A percentile compares a stretch with the other conserved stretches of the same genome.
phyloP scores from a whole-genome alignment of 306 rosid species.

The Cucurbita pepo region DNA sequence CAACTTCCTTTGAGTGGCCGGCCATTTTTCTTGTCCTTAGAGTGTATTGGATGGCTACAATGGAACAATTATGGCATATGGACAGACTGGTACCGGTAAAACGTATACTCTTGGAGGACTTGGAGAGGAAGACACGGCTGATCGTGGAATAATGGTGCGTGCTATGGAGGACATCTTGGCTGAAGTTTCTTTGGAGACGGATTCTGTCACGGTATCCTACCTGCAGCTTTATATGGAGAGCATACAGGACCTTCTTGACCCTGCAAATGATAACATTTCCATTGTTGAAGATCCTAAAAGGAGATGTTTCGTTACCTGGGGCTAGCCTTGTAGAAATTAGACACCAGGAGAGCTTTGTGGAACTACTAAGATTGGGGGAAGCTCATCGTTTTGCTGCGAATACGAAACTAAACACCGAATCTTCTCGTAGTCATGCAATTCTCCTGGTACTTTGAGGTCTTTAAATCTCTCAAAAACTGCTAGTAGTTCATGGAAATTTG shows the following conservation, averaged over 20 bases:
- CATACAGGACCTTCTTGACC: constrained; percentile 88
- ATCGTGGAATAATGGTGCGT: constrained; percentile 98
- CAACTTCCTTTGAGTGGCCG: constrained; percentile 12
- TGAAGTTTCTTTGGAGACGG: constrained; percentile 55
- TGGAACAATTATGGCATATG: constrained; percentile 97
- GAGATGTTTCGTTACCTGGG: constrained; percentile 94
- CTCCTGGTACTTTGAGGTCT: constrained; percentile 46
- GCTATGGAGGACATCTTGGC: constrained; percentile 95
- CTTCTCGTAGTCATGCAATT: constrained; percentile 98
- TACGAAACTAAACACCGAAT: constrained; percentile 88
- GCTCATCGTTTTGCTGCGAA: constrained; percentile 96
- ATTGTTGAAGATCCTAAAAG: constrained; percentile 92
- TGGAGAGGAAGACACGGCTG: constrained; percentile 97
- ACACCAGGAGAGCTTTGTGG: constrained; percentile 73
- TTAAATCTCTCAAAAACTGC: constrained; percentile 16
- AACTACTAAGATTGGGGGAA: constrained; percentile 80
- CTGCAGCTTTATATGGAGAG: constrained; percentile 99
- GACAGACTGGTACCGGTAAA: constrained; percentile 98
- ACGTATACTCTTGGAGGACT: constrained; percentile 92
- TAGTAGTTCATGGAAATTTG: constrained; percentile 3
- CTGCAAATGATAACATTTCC: constrained; percentile 78
- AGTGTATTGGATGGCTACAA: constrained; percentile 94
- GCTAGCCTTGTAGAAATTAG: constrained; percentile 75
- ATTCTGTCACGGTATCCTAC: constrained; percentile 76
- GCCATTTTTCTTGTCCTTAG: constrained; percentile 28